Base-by-base conservation (phyloP, 305 asterid species). In the Plantago coronopus region DNA sequence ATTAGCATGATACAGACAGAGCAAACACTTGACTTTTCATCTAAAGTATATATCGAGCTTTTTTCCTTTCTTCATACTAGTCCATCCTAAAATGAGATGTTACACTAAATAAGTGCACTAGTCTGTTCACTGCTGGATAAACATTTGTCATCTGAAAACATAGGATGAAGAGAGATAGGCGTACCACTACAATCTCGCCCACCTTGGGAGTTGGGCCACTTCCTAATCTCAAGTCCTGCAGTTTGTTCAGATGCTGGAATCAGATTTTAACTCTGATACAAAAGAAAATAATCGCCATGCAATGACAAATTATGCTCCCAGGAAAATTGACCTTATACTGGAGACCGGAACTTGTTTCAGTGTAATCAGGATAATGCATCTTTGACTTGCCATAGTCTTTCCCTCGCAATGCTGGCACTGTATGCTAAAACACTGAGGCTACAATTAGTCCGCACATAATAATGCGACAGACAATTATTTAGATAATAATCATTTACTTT, bases 341-440 rank as follows among this genome's bases (percentile, higher is more conserved):
- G 67, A 93, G 97, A 71, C 99, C 97, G 34, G 97, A 93, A 60
- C 63, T 72, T 25, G 97, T 93, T 79, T 87, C 88, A 16, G 59
- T 65, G 67, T 93, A 93, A 78, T 93, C 99, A 51, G 96, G 94
- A 78, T 74, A 87, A 57, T 70, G 73, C 99, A 93, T 89, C 89
- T 89, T 89, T 65, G 95, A 76, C 85, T 93, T 87, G 40, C 99
- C 99, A 61, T 93, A 93, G 69, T 89, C 99, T 84, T 93, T 93
- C 50, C 97, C 99, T 50, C 89, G 85, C 85, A 93, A 65, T 62
- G 99, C 99, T 59, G 99, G 99, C 96, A 93, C 97, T 93, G 72
- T 71, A 80, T 56, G 76, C 85, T 74, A 83, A 83, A 79, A 86
- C 76, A 84, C 74, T 68, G 83, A 83, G 83, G 83, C 75, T 75